phyloP scores from a whole-genome alignment of 495 filamentous ascomycete species.

The Daldinia loculata region DNA sequence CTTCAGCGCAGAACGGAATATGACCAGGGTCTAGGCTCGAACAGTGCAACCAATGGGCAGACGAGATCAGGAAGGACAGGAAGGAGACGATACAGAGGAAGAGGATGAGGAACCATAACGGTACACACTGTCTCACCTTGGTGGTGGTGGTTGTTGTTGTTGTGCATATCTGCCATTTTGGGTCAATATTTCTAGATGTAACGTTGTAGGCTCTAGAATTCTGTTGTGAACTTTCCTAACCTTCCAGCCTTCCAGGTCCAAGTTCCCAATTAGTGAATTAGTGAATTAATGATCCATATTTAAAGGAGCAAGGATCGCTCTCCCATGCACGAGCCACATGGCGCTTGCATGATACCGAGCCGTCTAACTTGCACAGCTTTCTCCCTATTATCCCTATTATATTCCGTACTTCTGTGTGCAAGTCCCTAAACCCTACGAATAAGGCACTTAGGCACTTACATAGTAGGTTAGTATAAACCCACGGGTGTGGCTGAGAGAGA shows the following conservation, averaged over 20 bases:
- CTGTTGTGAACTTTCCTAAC: slow-evolving; percentile 27
- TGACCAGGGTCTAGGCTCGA: slow-evolving; percentile 8
- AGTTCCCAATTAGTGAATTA: slow-evolving; percentile 20
- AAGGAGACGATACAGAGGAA: slow-evolving; percentile 4
- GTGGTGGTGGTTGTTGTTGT: slow-evolving; percentile 15
- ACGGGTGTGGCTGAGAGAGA: not conserved
- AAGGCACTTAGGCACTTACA: not conserved
- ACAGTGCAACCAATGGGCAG: slow-evolving; percentile 24
- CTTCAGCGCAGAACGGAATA: slow-evolving; percentile 20
- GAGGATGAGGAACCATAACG: slow-evolving; percentile 13
- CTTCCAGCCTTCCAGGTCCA: slow-evolving; percentile 35
- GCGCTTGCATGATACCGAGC: slow-evolving; percentile 33
- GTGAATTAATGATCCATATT: slow-evolving; percentile 9
- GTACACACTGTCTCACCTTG: slow-evolving; percentile 40
- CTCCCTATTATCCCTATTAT: not conserved
- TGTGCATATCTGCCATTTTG: slow-evolving; percentile 32
- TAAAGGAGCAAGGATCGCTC: slow-evolving; percentile 38
- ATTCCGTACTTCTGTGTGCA: not conserved
- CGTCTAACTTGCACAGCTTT: not conserved
- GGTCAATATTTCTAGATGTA: slow-evolving; percentile 37
- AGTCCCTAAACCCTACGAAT: not conserved
- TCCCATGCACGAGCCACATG: slow-evolving; percentile 37
- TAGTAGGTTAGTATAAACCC: slow-evolving; percentile 3
- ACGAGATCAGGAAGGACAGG: slow-evolving; percentile 8
- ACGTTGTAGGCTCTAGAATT: slow-evolving; percentile 40